Conservation (phyloP, 2,329 filamentous ascomycete genomes). For the Nigrospora osmanthi region DNA sequence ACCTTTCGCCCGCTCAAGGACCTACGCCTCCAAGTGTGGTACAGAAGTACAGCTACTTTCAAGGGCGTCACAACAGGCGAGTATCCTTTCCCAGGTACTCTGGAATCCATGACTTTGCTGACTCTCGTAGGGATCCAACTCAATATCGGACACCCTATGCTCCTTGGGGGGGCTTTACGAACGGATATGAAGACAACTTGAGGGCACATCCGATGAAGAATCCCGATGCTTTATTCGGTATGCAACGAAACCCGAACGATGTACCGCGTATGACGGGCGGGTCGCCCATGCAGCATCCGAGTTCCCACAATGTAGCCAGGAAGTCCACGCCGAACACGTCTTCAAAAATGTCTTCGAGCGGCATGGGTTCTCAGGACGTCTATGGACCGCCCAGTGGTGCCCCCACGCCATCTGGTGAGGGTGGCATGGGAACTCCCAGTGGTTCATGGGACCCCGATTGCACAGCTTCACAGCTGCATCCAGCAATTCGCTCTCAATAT, state of each 20-base stretch:
- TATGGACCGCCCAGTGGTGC: background rate
- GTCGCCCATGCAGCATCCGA: no score
- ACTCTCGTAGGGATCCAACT: slow-evolving; percentile 35
- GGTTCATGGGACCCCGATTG: slow-evolving; percentile 3
- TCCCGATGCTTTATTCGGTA: slow-evolving; percentile 26
- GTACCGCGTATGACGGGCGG: background rate
- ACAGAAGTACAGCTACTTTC: slow-evolving; percentile 50
- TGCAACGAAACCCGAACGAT: slow-evolving; percentile 1
- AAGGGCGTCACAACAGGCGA: slow-evolving; percentile 52
- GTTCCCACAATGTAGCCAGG: no score
- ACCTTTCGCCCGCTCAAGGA: slow-evolving; percentile 9
- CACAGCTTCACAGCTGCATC: slow-evolving; percentile 14
- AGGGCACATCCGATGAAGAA: slow-evolving; percentile 36
- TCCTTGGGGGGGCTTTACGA: slow-evolving; percentile 49
- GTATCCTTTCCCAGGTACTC: slow-evolving; percentile 4
- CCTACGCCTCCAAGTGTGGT: slow-evolving; percentile 28
- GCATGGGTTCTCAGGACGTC: background rate
- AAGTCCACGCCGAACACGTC: no score
- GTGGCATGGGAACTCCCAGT: slow-evolving; percentile 1
- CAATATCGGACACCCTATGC: slow-evolving; percentile 55
- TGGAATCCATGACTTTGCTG: slow-evolving; percentile 11
- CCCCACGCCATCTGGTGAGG: background rate
- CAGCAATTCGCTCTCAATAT: slow-evolving; percentile 21
- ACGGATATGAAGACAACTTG: slow-evolving; percentile 49
- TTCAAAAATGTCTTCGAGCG: no score